These are phyloP conservation scores for Crucibulum laeve DNA, from an alignment of 768 basidiomycete species.

Conservation along the genomic window DNA sequence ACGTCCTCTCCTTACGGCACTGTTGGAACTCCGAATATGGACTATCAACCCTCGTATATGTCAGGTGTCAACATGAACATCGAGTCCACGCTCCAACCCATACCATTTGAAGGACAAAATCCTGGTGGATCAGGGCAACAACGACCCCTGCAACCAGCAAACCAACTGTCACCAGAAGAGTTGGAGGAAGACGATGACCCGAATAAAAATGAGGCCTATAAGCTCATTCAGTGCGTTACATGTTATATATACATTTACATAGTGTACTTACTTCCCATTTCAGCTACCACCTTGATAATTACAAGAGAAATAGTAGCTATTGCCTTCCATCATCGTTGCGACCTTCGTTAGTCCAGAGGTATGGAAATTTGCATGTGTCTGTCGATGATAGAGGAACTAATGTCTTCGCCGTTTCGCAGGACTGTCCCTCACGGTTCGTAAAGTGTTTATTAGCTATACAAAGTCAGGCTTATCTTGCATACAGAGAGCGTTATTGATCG, in stretches of 20 bases:
- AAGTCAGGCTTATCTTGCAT: conserved; percentile 9
- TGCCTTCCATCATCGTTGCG: conserved; percentile 84
- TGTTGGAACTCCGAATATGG: conserved; percentile 29
- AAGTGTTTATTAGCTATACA: not conserved
- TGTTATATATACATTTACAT: conserved; percentile 3
- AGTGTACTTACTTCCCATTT: not conserved
- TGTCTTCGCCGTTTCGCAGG: conserved; percentile 28
- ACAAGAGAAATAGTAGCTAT: conserved; percentile 79
- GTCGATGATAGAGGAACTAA: conserved; percentile 5
- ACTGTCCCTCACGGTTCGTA: conserved; percentile 78
- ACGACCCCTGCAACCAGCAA: conserved; percentile 22
- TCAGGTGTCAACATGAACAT: conserved; percentile 54
- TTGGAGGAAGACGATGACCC: conserved; percentile 65
- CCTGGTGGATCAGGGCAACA: conserved; percentile 25
- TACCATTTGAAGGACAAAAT: conserved; percentile 39
- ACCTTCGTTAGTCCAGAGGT: conserved; percentile 87
- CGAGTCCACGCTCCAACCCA: conserved; percentile 46
- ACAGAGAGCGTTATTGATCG: conserved; percentile 89
- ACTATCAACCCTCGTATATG: conserved; percentile 48
- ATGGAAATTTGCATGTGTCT: conserved; percentile 9
- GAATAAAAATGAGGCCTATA: conserved; percentile 74
- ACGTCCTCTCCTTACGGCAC: conserved; percentile 36
- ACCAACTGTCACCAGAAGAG: conserved; percentile 33
- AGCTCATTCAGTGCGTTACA: conserved; percentile 65
- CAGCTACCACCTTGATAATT: conserved; percentile 92